Evolutionary conservation across 345 rosid genomes (phyloP).

Genomic region (Citrus medica): DNA sequence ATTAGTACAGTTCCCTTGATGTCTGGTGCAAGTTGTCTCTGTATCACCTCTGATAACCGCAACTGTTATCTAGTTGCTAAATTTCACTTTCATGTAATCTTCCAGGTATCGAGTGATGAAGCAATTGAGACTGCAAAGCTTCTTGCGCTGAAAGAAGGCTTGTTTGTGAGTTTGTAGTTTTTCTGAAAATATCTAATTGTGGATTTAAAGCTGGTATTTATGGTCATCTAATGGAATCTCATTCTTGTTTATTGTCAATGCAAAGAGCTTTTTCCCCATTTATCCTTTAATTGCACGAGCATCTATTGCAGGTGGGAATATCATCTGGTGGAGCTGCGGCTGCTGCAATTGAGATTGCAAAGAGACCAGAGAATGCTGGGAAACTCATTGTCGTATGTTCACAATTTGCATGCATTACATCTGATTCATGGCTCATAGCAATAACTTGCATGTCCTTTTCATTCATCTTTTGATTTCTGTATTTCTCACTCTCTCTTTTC

Average conservation of each 20-base stretch:
- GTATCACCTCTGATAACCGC: not conserved
- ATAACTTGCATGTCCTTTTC: not conserved
- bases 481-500: not conserved
- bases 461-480: not conserved
- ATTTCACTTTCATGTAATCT: not conserved
- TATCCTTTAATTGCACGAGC: not conserved
- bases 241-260: not conserved
- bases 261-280: not conserved
- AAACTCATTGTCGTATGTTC: slow-evolving; percentile 80
- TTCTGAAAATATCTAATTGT: not conserved
- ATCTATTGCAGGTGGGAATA: slow-evolving; percentile 65
- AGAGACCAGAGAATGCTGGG: slow-evolving; percentile 80
- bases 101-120: slow-evolving; percentile 71
- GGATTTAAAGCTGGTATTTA: not conserved
- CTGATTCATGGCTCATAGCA: not conserved
- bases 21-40: not conserved
- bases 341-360: slow-evolving; percentile 77
- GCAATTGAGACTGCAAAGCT: slow-evolving; percentile 78
- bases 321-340: slow-evolving; percentile 89
- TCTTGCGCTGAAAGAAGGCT: slow-evolving; percentile 81
- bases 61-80: not conserved
- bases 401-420: not conserved
- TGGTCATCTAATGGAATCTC: not conserved
- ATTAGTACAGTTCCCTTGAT: not conserved
- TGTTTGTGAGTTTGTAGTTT: slow-evolving; percentile 51